Conservation (phyloP, 768 basidiomycete genomes). For the Psilocybe tampanensis region DNA sequence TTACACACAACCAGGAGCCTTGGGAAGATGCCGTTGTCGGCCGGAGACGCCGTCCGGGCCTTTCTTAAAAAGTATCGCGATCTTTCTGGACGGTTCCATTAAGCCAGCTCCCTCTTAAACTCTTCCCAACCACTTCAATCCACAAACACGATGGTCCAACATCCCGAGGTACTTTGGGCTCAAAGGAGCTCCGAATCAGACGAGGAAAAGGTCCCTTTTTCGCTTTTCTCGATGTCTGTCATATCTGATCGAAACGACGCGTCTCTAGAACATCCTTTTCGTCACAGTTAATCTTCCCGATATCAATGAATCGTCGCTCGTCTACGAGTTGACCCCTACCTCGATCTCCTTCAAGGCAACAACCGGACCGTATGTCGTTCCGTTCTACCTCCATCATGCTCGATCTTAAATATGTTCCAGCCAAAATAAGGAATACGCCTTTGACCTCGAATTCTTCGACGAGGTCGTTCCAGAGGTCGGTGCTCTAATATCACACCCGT, state of each 20-base stretch:
- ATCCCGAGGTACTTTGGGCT: slow-evolving; percentile 95
- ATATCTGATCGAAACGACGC: slow-evolving; percentile 17
- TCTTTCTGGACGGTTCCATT: slow-evolving; percentile 49
- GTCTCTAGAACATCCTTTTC: slow-evolving; percentile 79
- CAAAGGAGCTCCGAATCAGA: slow-evolving; percentile 77
- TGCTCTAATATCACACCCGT: not conserved
- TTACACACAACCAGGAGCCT: not conserved
- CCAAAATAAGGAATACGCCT: slow-evolving; percentile 68
- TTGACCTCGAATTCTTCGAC: slow-evolving; percentile 74
- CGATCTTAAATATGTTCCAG: slow-evolving; percentile 18
- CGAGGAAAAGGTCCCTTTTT: slow-evolving; percentile 61
- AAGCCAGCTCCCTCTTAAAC: slow-evolving; percentile 23
- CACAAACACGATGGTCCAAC: slow-evolving; percentile 44
- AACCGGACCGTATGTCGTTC: slow-evolving; percentile 57
- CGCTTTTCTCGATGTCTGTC: slow-evolving; percentile 6
- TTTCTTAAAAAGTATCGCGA: slow-evolving; percentile 22
- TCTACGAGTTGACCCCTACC: slow-evolving; percentile 60
- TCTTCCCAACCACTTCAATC: slow-evolving; percentile 9
- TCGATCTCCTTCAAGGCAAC: slow-evolving; percentile 66
- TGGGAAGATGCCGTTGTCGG: slow-evolving; percentile 6
- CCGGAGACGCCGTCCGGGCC: slow-evolving; percentile 8
- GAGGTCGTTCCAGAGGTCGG: slow-evolving; percentile 79
- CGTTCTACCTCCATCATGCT: not conserved
- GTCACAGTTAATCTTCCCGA: slow-evolving; percentile 85
- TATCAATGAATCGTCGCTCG: slow-evolving; percentile 58